A percentile compares a stretch with the other conserved stretches of the same genome.
These are phyloP conservation scores for Kandelia obovata DNA, from an alignment of 345 rosid genomes.

Conservation along the genomic window DNA sequence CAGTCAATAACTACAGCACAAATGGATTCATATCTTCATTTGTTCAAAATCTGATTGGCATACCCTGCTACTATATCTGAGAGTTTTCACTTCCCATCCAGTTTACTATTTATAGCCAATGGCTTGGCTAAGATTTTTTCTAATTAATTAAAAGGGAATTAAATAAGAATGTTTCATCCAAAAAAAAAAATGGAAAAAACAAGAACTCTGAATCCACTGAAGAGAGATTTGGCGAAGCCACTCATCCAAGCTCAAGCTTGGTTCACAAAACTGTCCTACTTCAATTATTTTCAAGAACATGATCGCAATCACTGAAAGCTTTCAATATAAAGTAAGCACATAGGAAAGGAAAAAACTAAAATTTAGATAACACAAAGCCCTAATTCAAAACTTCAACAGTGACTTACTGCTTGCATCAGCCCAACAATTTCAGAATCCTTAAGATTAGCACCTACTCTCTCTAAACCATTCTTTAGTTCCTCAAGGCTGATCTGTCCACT, in stretches of 20 bases:
- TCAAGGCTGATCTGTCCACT: conserved; percentile 88
- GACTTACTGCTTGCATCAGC: conserved; percentile 83
- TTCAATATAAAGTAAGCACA: not conserved
- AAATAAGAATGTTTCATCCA: too few species aligned
- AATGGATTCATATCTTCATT: not conserved
- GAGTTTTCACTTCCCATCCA: too few species aligned
- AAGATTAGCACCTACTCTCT: conserved; percentile 71
- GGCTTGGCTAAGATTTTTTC: not conserved
- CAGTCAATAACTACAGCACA: not conserved
- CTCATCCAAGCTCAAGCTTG: not conserved
- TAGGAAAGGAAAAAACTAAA: not conserved
- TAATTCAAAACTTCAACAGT: not conserved
- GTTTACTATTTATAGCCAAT: not conserved
- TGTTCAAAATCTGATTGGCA: too few species aligned
- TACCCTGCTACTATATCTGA: too few species aligned
- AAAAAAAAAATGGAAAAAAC: too few species aligned
- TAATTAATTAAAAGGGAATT: too few species aligned
- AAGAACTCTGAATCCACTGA: too few species aligned
- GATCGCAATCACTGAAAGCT: not conserved
- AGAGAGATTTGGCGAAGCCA: not conserved
- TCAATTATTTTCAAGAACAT: not conserved
- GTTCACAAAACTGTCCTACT: not conserved
- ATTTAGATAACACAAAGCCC: not conserved
- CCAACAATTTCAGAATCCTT: conserved; percentile 64
- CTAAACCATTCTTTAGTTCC: conserved; percentile 77